Evolutionary conservation across 2,329 filamentous ascomycete species (phyloP), one percentile per base, ranked within the genome.

Genomic region (Colletotrichum lupini): DNA sequence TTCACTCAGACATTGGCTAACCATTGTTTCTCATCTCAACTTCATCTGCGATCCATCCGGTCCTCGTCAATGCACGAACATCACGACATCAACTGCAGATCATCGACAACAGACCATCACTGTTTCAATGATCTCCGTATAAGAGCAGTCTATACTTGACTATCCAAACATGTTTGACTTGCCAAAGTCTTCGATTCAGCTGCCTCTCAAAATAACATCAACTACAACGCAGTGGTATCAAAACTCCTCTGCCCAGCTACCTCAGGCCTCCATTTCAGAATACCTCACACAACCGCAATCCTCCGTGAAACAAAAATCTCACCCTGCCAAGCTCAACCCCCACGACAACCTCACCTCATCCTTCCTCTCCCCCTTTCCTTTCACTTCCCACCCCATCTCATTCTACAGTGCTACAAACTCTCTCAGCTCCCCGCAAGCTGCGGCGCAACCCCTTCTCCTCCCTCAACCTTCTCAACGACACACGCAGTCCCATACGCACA

Each of bases 401-500:
- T 7, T 28, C 22, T 4, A 22, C 28, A 46, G 55, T 1, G 14
- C 32, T 42, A 16, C 37, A 42, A 2, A 19, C 14, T 6, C 14
- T 16, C 37, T 16, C 37, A 16, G 19, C 37, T 42, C 37, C 14
- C 12, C 12, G 2, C 53, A 58, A 75, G 62, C 68, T 75, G 73
- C n/a, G 69, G 57, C 52, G 74, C 74, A 32, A 75, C 68, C 22
- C 61, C 73, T 16, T 12, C 32, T 32, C 65, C 65, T 4, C 79
- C 82, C 14, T 89, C 86, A 68, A 90, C 79, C 82, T 87, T 90
- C 81, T 91, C 88, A 30, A 91, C 84, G 14, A 89, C 76, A 63
- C 86, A 88, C 2, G 89, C 90, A 4, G 89, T 91, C 2, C 90
- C 89, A 77, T 91, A 92, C 0, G 89, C 89, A 73, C 88, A 89